Percentiles rank a stretch among this genome's conserved stretches.
These are phyloP conservation scores for Chrysochromulina tobinii DNA, from an alignment of 78 protist species.

Conservation along the genomic window DNA sequence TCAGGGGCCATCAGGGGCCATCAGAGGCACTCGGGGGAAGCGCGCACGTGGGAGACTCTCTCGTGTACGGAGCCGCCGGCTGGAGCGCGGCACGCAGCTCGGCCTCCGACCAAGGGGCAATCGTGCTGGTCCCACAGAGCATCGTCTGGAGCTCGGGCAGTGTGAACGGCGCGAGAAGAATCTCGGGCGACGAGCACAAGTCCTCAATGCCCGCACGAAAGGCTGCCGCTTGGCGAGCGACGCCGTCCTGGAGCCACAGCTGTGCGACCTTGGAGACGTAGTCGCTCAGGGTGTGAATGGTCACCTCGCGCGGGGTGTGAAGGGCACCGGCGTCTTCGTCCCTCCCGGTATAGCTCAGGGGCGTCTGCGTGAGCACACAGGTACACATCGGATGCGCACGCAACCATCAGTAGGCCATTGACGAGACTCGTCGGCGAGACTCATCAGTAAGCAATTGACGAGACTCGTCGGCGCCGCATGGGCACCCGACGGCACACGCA, in stretches of 20 bases:
- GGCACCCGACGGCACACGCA: too few relatives aligned
- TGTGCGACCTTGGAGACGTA: neutral
- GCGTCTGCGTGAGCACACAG: too few relatives aligned
- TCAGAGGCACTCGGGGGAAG: too few relatives aligned
- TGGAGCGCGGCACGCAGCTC: neutral
- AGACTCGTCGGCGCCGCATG: too few relatives aligned
- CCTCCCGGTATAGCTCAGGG: too few relatives aligned
- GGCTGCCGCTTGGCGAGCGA: neutral
- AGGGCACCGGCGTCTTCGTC: too few relatives aligned
- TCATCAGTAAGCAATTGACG: too few relatives aligned
- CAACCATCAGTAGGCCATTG: too few relatives aligned
- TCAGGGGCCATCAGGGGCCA: too few relatives aligned
- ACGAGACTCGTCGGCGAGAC: too few relatives aligned
- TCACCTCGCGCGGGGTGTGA: neutral
- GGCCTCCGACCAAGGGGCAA: neutral
- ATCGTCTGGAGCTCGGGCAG: neutral
- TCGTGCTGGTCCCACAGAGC: neutral
- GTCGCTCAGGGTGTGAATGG: neutral
- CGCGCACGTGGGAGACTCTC: neutral
- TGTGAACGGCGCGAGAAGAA: neutral
- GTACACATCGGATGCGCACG: too few relatives aligned
- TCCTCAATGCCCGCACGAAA: too few relatives aligned
- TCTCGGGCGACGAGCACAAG: neutral
- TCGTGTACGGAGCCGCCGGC: neutral
- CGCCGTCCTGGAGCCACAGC: neutral